Conservation (phyloP, 2,329 filamentous ascomycete genomes). For the Paecilomyces fulvus region DNA sequence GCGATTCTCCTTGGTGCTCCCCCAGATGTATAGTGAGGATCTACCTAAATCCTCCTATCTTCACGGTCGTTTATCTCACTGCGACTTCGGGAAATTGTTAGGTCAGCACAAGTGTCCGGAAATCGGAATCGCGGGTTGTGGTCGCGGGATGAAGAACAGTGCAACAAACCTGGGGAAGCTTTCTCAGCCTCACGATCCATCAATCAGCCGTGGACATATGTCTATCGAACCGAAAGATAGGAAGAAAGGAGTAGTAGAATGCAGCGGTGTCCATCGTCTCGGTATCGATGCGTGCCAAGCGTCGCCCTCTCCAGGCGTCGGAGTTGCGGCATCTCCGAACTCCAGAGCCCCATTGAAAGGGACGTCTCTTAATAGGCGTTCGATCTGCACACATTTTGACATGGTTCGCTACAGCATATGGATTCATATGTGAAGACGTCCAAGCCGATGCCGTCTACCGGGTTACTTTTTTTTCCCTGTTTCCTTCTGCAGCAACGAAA, state of each 20-base stretch:
- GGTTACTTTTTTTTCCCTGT: background rate
- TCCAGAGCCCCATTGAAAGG: background rate
- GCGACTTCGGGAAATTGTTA: background rate
- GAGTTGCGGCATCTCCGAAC: background rate
- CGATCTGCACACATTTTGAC: background rate
- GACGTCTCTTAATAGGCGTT: background rate
- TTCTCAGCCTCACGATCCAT: background rate
- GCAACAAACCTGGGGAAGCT: background rate
- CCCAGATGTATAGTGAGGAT: background rate
- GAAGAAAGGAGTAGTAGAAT: background rate
- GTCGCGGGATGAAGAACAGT: background rate
- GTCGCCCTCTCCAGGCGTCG: background rate
- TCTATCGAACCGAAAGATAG: background rate
- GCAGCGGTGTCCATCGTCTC: background rate
- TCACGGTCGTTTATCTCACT: background rate
- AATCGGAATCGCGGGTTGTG: background rate
- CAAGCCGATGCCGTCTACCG: background rate
- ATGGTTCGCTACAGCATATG: background rate
- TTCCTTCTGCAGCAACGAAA: background rate
- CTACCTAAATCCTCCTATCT: background rate
- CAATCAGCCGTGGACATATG: background rate
- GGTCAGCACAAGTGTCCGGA: background rate
- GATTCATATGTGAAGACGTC: background rate
- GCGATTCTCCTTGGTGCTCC: background rate
- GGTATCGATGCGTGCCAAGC: background rate